Base-by-base conservation (phyloP, 192 early-diverging fungal genomes). In the Backusella westeae region DNA sequence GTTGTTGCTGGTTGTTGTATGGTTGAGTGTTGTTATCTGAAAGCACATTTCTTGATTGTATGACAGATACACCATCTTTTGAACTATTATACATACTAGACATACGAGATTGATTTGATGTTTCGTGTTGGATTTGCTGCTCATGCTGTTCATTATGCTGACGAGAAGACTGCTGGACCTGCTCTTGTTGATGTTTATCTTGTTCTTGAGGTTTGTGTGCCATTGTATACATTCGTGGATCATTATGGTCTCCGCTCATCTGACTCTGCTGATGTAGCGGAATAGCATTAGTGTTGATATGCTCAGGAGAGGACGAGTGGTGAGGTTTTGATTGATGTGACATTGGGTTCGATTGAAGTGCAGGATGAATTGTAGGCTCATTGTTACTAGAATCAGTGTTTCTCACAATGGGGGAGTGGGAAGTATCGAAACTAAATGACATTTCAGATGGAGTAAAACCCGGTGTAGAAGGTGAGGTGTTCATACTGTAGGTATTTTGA, bases 401-500 rank as follows among this genome's bases (percentile, higher is more conserved):
- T 36, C 34, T 68, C 34, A 34, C 35, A 1, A 68, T 19, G 5
- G 35, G 17, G 15, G 67, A 68, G 17, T 46, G 35, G 41, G 70
- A 49, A 15, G 41, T 23, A 71, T 71, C 70, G 42, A 71, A 71
- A 15, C 19, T 10, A 23, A 71, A 71, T 29, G 70, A 42, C 6
- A 71, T 26, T 15, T 71, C 70, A 3, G 35, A 26, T 26, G 21
- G 41, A 19, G n/a, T 67, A 67, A 67, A 75, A 0, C 74, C 65
- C 1, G n/a, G 56, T 12, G 59, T 32, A 21, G 36, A 23, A 19
- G 56, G 74, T 21, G 59, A 34, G 4, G 74, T 29, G 3, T 63
- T 44, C 41, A 75, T 67, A 44, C 35, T 75, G 10, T 75, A 65
- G 15, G 38, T 63, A 19, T 44, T 71, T 71, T 75, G 63, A 35